These are phyloP conservation scores for Syncephalastrum contaminatum DNA, from an alignment of 371 early-diverging fungal genomes.

Conservation along the genomic window DNA sequence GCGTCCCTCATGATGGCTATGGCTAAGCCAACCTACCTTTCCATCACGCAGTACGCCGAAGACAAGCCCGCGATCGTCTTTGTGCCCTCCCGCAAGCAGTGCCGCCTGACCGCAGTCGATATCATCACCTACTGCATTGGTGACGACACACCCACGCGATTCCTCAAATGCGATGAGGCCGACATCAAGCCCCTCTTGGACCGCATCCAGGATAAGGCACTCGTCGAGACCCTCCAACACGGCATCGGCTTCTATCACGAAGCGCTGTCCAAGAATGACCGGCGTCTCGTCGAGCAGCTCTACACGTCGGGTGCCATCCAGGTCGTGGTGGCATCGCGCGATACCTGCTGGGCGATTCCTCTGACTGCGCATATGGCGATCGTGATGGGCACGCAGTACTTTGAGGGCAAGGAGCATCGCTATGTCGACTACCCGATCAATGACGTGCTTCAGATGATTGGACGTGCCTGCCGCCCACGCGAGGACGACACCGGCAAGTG, in stretches of 20 bases:
- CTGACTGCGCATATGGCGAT: slow-evolving; percentile 83
- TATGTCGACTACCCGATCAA: slow-evolving; percentile 94
- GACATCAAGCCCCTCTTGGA: slow-evolving; percentile 64
- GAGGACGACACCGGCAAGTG: slow-evolving; percentile 76
- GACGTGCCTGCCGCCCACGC: slow-evolving; percentile 77
- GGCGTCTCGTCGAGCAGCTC: slow-evolving; percentile 71
- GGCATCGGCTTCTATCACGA: slow-evolving; percentile 95
- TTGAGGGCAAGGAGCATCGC: slow-evolving; percentile 90
- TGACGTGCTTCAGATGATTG: slow-evolving; percentile 97
- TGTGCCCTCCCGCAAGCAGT: slow-evolving; percentile 91
- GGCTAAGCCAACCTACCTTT: slow-evolving; percentile 86
- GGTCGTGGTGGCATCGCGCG: slow-evolving; percentile 87
- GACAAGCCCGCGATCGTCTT: slow-evolving; percentile 81
- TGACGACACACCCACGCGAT: slow-evolving; percentile 67
- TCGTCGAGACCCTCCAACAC: slow-evolving; percentile 70
- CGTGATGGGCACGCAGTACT: slow-evolving; percentile 96
- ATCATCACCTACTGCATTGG: slow-evolving; percentile 79
- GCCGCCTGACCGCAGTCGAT: slow-evolving; percentile 84
- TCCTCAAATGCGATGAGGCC: slow-evolving; percentile 68
- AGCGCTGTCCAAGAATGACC: slow-evolving; percentile 73
- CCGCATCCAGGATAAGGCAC: slow-evolving; percentile 68
- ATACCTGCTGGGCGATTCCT: slow-evolving; percentile 88
- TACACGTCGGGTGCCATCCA: slow-evolving; percentile 82
- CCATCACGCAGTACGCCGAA: slow-evolving; percentile 66
- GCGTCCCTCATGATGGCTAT: slow-evolving; percentile 94